These are phyloP conservation scores for Lichtheimia ornata DNA, from an alignment of 371 early-diverging fungal species.

Conservation along the genomic window DNA sequence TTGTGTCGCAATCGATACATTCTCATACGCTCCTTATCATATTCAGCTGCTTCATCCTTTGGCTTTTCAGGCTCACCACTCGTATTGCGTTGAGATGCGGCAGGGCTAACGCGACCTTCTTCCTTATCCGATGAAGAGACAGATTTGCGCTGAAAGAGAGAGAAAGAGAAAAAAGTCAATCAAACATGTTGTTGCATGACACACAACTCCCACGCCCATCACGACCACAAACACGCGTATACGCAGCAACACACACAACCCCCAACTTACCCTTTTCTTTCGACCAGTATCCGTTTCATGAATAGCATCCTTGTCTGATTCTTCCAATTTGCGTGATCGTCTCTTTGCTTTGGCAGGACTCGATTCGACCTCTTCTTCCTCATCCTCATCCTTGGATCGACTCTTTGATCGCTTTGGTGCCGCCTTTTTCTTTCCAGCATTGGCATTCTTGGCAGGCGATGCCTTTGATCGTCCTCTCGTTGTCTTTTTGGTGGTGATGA, in stretches of 20 bases:
- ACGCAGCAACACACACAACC: too few relatives aligned
- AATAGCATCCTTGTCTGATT: conserved; percentile 25
- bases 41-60: conserved; percentile 22
- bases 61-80: neutral
- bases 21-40: conserved; percentile 26
- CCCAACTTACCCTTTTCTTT: conserved; percentile 38
- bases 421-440: neutral
- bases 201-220: too few relatives aligned
- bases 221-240: too few relatives aligned
- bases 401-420: conserved; percentile 5
- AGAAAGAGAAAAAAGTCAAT: neutral
- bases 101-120: conserved; percentile 8
- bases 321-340: conserved; percentile 22
- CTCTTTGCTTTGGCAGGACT: conserved; percentile 15
- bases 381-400: conserved; percentile 16
- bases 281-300: conserved; percentile 17
- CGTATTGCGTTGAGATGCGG: conserved; percentile 3
- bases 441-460: conserved; percentile 7
- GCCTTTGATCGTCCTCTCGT: conserved; percentile 10
- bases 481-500: conserved; percentile 8
- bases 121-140: conserved; percentile 12
- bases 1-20: conserved; percentile 45
- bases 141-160: conserved; percentile 26
- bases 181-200: neutral
- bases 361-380: conserved; percentile 7